Base-by-base conservation (phyloP, 805 yeast species). In the Hemisphaericaspora nanyangensis region DNA sequence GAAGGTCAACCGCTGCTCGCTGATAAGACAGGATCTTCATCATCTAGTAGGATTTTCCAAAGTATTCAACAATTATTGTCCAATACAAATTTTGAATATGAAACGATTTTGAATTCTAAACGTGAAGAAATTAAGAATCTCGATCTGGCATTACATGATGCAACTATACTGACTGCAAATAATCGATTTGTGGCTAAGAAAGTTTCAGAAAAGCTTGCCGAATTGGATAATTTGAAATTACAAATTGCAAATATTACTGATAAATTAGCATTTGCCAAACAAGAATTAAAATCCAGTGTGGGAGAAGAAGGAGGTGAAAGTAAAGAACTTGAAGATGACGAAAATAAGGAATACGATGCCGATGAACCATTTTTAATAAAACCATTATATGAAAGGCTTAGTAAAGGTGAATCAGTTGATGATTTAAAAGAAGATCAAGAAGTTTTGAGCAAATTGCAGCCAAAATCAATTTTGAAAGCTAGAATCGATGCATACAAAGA, bases 321-420 rank as follows among this genome's bases (percentile, higher is more conserved):
- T 13, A 77, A 77, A 46, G 77, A 77, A 27, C 77, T 77, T 45
- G 77, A 78, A 22, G 61, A 65, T 10, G 83, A 77, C 35, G 90
- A 85, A 46, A 81, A 82, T 43, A 61, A 63, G 16, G 67, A 71
- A 74, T 82, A 79, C 51, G 91, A 85, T 59, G 91, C 95, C 0
- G 97, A 90, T 61, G 91, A 86, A 54, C 96, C 96, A n/a, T 91
- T 87, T 60, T 73, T 84, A 35, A 75, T 87, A 8, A 70, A 75
- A 53, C 69, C 77, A 6, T 68, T 85, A 11, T 81, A 75, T 52
- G 74, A 77, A 29, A 72, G 70, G 46, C 60, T 85, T n/a, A 34
- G 52, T 3, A 51, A 53, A 16, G 42, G 56, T 29, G 62, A 59
- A 45, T 38, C 52, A 10, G 47, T 56, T 4, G 61, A 56, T 6